Percentiles rank a stretch among this genome's conserved stretches.
Conservation (phyloP, 306 rosid species). For the Gynostemma pentaphyllum region DNA sequence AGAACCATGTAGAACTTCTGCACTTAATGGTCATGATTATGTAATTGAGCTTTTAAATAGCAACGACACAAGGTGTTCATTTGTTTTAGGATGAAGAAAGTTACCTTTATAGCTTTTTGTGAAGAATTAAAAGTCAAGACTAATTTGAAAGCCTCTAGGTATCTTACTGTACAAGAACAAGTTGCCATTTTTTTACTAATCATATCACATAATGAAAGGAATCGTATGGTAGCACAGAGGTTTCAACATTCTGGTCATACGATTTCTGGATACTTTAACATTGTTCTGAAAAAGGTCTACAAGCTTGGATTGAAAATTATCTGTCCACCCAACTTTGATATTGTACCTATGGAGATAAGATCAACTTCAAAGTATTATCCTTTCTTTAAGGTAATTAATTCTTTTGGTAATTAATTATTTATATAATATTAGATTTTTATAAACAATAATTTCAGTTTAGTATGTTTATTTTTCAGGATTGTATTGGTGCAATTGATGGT, state of each 20-base stretch:
- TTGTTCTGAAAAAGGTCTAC: background rate
- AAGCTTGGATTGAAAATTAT: background rate
- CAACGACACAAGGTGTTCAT: background rate
- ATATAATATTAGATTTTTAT: too few relatives aligned
- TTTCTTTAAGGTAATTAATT: too few relatives aligned
- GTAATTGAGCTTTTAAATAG: background rate
- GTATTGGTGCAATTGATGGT: too few relatives aligned
- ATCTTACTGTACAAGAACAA: background rate
- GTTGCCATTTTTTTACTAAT: background rate
- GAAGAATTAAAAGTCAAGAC: background rate
- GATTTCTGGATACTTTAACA: background rate
- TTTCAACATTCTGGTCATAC: background rate
- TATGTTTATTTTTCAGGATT: too few relatives aligned
- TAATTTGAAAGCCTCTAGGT: background rate
- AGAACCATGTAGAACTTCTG: background rate
- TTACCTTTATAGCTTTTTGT: background rate
- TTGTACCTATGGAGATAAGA: too few relatives aligned
- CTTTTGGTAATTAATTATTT: too few relatives aligned
- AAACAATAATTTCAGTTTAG: too few relatives aligned
- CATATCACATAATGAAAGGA: background rate
- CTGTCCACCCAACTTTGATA: background rate
- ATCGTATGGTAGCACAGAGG: background rate
- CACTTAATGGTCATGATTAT: too few relatives aligned
- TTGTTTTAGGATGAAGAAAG: background rate
- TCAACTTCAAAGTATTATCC: too few relatives aligned